Evolutionary conservation across 129 eudicot genomes (phyloP).

Genomic region (Smallanthus sonchifolius): DNA sequence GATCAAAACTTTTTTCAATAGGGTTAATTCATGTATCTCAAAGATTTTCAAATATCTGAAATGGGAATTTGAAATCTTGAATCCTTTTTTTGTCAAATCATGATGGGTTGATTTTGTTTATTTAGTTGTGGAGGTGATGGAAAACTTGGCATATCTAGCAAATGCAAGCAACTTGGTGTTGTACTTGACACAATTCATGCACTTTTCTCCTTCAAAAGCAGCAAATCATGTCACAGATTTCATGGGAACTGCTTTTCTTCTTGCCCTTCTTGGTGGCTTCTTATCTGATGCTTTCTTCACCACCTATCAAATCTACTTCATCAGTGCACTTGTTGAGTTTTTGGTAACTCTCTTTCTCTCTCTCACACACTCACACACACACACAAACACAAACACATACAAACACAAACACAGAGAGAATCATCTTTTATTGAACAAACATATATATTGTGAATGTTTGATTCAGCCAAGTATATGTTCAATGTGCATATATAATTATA

Average conservation of each 20-base stretch:
- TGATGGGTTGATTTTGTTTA: not conserved
- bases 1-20: slow-evolving; percentile 7
- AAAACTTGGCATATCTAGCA: slow-evolving; percentile 78
- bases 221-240: slow-evolving; percentile 84
- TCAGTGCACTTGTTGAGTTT: slow-evolving; percentile 63
- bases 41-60: not conserved
- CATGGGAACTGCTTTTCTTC: slow-evolving; percentile 93
- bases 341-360: slow-evolving; percentile 42
- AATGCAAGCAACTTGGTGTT: slow-evolving; percentile 90
- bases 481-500: not conserved
- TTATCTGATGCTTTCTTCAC: slow-evolving; percentile 81
- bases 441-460: not conserved
- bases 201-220: slow-evolving; percentile 58
- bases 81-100: not conserved
- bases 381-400: not conserved
- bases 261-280: slow-evolving; percentile 92
- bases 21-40: not conserved
- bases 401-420: not conserved
- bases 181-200: slow-evolving; percentile 69
- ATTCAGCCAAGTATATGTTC: not conserved
- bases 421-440: not conserved
- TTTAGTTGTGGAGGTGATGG: slow-evolving; percentile 81
- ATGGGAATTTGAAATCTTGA: not conserved
- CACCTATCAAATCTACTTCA: slow-evolving; percentile 55
- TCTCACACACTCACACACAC: not conserved